These are phyloP conservation scores for Bipolaris victoriae DNA, from an alignment of 2,329 filamentous ascomycete genomes.

Conservation along the genomic window DNA sequence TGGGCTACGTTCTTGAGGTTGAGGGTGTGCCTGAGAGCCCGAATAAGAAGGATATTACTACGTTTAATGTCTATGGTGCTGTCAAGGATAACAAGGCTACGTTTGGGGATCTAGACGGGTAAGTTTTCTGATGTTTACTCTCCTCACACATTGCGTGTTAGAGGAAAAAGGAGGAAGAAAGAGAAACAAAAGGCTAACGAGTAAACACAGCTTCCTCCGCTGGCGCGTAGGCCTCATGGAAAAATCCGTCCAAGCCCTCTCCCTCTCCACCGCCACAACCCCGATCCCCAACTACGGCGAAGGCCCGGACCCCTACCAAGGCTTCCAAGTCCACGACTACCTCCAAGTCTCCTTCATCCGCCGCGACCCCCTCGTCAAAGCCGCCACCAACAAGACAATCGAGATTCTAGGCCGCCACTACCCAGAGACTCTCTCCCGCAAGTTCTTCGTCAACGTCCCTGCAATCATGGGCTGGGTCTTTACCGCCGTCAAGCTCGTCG, in stretches of 20 bases:
- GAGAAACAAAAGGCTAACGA: background rate
- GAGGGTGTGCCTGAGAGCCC: constrained; percentile 59
- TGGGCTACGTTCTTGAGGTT: constrained; percentile 84
- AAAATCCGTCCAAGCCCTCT: constrained; percentile 75
- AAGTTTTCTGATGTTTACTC: constrained; percentile 17
- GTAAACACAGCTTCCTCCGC: constrained; percentile 72
- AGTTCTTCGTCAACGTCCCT: constrained; percentile 96
- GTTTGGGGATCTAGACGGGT: constrained; percentile 84
- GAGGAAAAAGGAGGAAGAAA: background rate
- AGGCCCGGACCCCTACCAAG: constrained; percentile 80
- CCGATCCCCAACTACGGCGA: constrained; percentile 72
- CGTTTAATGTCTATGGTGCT: constrained; percentile 92
- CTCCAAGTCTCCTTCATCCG: constrained; percentile 84
- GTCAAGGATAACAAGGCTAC: constrained; percentile 81
- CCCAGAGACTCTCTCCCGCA: constrained; percentile 85
- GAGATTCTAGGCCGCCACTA: constrained; percentile 81
- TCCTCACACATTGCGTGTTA: too few species aligned
- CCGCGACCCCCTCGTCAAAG: constrained; percentile 76
- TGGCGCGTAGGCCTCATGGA: constrained; percentile 95
- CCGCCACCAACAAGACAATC: constrained; percentile 80
- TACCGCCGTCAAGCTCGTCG: constrained; percentile 54
- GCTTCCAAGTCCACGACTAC: constrained; percentile 94
- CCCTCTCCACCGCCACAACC: constrained; percentile 70
- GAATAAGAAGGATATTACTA: constrained; percentile 70
- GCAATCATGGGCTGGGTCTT: constrained; percentile 82